Base-by-base conservation (phyloP, 306 rosid species). In the Rubus parviflorus region DNA sequence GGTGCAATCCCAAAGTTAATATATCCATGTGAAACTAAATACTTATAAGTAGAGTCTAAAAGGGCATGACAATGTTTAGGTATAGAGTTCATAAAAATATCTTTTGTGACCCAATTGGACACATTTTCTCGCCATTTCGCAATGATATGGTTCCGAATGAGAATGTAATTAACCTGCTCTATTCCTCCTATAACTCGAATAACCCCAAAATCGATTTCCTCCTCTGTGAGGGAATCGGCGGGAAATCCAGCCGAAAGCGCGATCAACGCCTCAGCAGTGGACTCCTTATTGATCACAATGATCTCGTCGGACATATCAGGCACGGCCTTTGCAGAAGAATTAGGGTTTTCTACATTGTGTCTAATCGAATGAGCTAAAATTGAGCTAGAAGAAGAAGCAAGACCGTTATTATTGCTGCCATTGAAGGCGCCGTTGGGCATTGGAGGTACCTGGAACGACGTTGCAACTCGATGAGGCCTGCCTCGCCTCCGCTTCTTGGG, bases 51-150 rank as follows among this genome's bases (percentile, higher is more conserved):
- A 61, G 96, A 79, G 15, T 95, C 89, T 81, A 95, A 83, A 35
- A 95, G 87, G 38, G 88, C 1, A 73, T 87, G 94, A 10, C 88
- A 90, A 46, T 89, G 91, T 10, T 78, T 81, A 48, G 96, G 97
- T 68, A 92, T 88, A 38, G 86, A 84, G 79, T 85, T 97, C 15
- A 81, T 11, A 68, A 95, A 87, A 81, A 86, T 85, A 42, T 92
- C 93, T 77, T 88, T 95, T 12, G 86, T 35, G 20, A 92, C 86
- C 98, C 98, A 95, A 87, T 69, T 85, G 17, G 86, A 81, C 51
- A 92, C 96, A 68, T 88, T 92, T 69, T 95, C 97, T 12, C 96
- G 97, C 98, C 98, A 95, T 65, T 86, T 95, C 1, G 97, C 97
- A 6, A 95, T 92, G n/a, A 95, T 87, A 77, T 95, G 98, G 74